Conservation (phyloP, 108 stramenopile species). For the Cyclotella kingstonii region DNA sequence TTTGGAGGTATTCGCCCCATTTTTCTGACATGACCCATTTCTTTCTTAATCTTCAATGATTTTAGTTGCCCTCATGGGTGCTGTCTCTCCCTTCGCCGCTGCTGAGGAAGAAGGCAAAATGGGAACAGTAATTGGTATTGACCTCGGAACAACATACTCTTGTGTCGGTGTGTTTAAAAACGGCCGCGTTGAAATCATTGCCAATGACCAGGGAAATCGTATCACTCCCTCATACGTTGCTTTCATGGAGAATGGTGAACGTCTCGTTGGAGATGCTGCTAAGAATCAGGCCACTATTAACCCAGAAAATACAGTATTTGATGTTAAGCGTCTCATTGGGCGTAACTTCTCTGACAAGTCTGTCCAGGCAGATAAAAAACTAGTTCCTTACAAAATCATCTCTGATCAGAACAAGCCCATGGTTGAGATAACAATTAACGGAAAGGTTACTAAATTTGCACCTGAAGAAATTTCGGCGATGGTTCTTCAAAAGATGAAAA, state of each 20-base stretch:
- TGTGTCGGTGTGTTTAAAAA: conserved; percentile 98
- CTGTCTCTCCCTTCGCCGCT: conserved; percentile 42
- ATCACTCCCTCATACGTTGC: conserved; percentile 99
- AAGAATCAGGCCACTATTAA: conserved; percentile 98
- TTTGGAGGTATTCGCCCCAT: not conserved
- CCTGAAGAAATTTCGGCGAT: conserved; percentile 93
- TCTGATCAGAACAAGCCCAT: conserved; percentile 85
- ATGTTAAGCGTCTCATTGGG: conserved; percentile 98
- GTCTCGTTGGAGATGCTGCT: conserved; percentile 97
- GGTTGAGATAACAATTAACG: conserved; percentile 59
- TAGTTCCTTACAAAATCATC: conserved; percentile 93
- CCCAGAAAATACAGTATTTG: conserved; percentile 97
- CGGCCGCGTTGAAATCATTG: conserved; percentile 96
- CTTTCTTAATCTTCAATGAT: not conserved
- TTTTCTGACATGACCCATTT: not conserved
- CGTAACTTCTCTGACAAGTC: conserved; percentile 91
- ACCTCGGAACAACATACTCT: conserved; percentile 97
- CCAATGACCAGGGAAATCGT: conserved; percentile 98
- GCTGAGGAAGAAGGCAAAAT: conserved; percentile 57
- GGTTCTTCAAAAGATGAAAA: conserved; percentile 90
- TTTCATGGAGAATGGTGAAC: conserved; percentile 86
- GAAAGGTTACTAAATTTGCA: conserved; percentile 58
- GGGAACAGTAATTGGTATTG: conserved; percentile 80
- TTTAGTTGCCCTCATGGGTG: conserved; percentile 56
- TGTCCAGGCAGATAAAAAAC: conserved; percentile 97